A percentile compares a stretch with the other conserved stretches of the same genome.
phyloP scores from a whole-genome alignment of 2,329 filamentous ascomycete species.

The Calonectria crousiana region DNA sequence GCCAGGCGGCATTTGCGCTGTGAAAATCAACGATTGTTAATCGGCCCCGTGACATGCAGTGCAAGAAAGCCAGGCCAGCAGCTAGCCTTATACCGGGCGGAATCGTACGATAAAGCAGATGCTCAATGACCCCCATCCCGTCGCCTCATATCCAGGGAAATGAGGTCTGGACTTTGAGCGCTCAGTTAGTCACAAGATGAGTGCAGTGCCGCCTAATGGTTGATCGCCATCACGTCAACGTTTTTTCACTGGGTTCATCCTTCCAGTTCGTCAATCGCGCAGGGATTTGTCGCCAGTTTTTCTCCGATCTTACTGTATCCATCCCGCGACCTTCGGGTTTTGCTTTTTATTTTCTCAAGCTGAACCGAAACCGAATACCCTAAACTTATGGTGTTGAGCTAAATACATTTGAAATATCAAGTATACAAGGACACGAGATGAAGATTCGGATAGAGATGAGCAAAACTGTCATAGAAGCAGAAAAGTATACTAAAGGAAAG shows the following conservation, averaged over 20 bases:
- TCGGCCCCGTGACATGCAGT: conserved; percentile 34
- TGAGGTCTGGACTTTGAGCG: conserved; percentile 31
- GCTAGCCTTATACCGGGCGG: conserved; percentile 15
- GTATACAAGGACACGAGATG: neutral
- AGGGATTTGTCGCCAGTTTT: conserved; percentile 8
- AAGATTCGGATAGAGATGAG: neutral
- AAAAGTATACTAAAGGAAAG: neutral
- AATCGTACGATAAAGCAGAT: conserved; percentile 36
- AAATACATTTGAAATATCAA: neutral
- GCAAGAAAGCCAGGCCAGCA: conserved; percentile 12
- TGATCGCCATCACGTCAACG: conserved; percentile 26
- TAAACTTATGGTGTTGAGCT: neutral
- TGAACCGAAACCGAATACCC: neutral
- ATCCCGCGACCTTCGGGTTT: conserved; percentile 1
- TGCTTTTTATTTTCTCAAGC: neutral
- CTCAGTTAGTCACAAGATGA: conserved; percentile 28
- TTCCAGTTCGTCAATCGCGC: conserved; percentile 6
- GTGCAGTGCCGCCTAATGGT: neutral
- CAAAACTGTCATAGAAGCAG: neutral
- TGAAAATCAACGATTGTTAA: neutral
- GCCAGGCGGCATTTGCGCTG: conserved; percentile 7
- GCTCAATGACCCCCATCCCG: conserved; percentile 18
- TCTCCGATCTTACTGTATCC: neutral
- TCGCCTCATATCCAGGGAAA: conserved; percentile 26
- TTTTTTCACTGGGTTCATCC: conserved; percentile 22